These are phyloP conservation scores for Sophora flavescens DNA, from an alignment of 306 rosid species.

Conservation along the genomic window DNA sequence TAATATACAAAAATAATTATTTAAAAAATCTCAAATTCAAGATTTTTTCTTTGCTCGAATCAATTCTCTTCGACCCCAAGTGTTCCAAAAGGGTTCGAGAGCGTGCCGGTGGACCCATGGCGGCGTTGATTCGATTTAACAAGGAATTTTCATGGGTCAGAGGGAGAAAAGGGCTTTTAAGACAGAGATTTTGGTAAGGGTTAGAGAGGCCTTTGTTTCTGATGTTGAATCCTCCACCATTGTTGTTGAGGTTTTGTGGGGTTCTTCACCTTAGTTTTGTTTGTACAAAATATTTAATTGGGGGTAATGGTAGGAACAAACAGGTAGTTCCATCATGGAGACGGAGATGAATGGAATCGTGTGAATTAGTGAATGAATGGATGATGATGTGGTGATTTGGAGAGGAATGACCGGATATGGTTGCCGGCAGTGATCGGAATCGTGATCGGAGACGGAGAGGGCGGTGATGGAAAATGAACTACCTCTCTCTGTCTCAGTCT, in stretches of 20 bases:
- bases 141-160: constrained; percentile 90
- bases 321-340: too few relatives aligned
- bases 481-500: too few relatives aligned
- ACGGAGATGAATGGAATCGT: too few relatives aligned
- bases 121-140: too few relatives aligned
- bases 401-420: too few relatives aligned
- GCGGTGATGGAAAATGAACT: too few relatives aligned
- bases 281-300: background rate
- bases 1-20: too few relatives aligned
- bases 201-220: constrained; percentile 67
- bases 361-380: too few relatives aligned
- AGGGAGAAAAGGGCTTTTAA: constrained; percentile 87
- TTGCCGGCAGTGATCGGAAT: too few relatives aligned
- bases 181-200: constrained; percentile 66
- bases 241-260: constrained; percentile 91
- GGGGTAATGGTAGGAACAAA: background rate
- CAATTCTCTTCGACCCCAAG: constrained; percentile 55
- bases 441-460: too few relatives aligned
- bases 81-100: constrained; percentile 59
- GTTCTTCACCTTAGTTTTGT: constrained; percentile 60
- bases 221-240: constrained; percentile 90
- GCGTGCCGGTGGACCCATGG: constrained; percentile 55
- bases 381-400: too few relatives aligned
- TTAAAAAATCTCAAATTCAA: too few relatives aligned
- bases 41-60: constrained; percentile 61